Percentiles rank a stretch among this genome's conserved stretches.
These are phyloP conservation scores for Parathielavia appendiculata DNA, from an alignment of 495 filamentous ascomycete species.

Conservation along the genomic window DNA sequence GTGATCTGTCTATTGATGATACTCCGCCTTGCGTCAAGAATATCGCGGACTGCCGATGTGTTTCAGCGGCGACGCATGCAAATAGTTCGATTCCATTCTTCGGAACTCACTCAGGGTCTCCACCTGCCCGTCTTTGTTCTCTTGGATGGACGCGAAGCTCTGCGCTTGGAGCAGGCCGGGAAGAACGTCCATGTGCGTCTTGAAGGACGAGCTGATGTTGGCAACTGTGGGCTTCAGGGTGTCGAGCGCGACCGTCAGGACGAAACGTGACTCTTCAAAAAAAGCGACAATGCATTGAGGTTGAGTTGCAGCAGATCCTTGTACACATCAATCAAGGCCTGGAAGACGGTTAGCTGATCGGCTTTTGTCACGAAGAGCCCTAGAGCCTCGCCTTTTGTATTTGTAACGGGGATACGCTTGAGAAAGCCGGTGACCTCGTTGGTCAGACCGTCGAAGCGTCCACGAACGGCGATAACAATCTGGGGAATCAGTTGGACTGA, in stretches of 20 bases:
- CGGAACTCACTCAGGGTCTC: not conserved
- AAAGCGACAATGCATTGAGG: not conserved
- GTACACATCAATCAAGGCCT: slow-evolving; percentile 1
- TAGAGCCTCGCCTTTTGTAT: not conserved
- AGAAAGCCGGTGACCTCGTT: not conserved
- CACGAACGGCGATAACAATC: slow-evolving; percentile 6
- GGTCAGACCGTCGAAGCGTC: not conserved
- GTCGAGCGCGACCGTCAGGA: not conserved
- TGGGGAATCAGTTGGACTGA: not conserved
- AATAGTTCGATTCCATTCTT: not conserved
- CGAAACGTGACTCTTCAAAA: not conserved
- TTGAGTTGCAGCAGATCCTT: slow-evolving; percentile 3
- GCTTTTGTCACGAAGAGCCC: not conserved
- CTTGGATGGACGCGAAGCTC: not conserved
- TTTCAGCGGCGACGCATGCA: not conserved
- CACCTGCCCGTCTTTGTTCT: slow-evolving; percentile 1
- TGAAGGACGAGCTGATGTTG: slow-evolving; percentile 3
- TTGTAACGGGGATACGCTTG: not conserved
- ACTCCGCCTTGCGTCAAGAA: not conserved
- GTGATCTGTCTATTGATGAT: not conserved
- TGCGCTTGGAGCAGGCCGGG: not conserved
- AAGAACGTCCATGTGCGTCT: not conserved
- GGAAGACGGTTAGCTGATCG: not conserved
- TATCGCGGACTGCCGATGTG: not conserved
- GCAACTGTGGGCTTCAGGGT: not conserved